Evolutionary conservation across 257 asterid species (phyloP), one percentile per base, ranked within the genome.

Genomic region (Phtheirospermum japonicum): DNA sequence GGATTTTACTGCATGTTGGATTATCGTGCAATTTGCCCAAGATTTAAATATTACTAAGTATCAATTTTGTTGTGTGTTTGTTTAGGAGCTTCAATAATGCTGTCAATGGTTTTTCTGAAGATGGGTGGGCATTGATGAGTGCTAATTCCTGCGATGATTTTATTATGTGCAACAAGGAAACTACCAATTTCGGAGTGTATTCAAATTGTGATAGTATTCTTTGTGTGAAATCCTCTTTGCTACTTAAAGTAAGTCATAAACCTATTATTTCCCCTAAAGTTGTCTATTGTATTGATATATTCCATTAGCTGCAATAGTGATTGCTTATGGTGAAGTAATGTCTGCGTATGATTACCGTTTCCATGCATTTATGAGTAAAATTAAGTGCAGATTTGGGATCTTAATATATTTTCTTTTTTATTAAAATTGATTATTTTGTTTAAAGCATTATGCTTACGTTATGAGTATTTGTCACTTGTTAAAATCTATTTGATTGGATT

Each of bases 61-160:
- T 57, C 43, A 56, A 5, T 61, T 39, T 71, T 64, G 61, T 59
- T 31, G 13, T 14, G 9, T 54, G 59, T 54, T 37, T 69, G 9
- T 50, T 31, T 65, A 79, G 84, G 87, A 70, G 70, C 59, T 81
- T 78, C 79, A 76, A 73, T 59, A 75, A 78, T 48, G 84, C 84
- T 65, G 57, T 81, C 28, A 73, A 59, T 71, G 58, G 80, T 59
- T 73, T 76, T 36, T 65, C 63, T 56, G 82, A 81, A 63, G 87
- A 81, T 71, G 87, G 82, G 16, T 81, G 87, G 87, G 37, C 68
- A 51, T 56, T 75, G 75, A 43, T 70, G 73, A 66, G 57, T 30
- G 64, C 51, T 14, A 72, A 71, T 51, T 65, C 52, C 31, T 33
- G 73, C 1, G 71, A 73, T 67, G 80, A 71, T 57, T 17, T 66